A percentile compares a stretch with the other conserved stretches of the same genome.
phyloP scores from a whole-genome alignment of 2,329 filamentous ascomycete genomes.

The Botrytis sinoallii region DNA sequence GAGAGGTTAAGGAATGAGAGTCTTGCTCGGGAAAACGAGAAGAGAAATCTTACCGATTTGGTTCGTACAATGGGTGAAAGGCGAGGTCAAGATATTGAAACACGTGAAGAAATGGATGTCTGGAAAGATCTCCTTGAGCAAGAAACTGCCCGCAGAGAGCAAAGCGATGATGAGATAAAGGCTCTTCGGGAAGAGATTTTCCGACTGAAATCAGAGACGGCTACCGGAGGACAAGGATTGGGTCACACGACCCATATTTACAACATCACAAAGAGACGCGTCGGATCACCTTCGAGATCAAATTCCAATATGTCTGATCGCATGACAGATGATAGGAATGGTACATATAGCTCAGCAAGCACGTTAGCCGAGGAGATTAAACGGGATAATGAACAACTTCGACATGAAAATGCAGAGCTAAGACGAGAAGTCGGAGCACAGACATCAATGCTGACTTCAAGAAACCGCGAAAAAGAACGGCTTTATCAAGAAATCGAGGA shows the following conservation, averaged over 20 bases:
- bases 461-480: conserved; percentile 91
- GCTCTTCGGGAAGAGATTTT: conserved; percentile 81
- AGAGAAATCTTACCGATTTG: conserved; percentile 79
- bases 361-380: conserved; percentile 75
- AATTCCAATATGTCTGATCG: conserved; percentile 46
- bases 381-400: conserved; percentile 68
- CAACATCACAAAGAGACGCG: conserved; percentile 54
- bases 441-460: conserved; percentile 94
- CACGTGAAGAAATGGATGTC: conserved; percentile 70
- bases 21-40: conserved; percentile 77
- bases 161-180: conserved; percentile 85
- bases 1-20: conserved; percentile 78
- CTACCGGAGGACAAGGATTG: conserved; percentile 39
- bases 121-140: conserved; percentile 94
- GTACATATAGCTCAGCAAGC: conserved; percentile 55
- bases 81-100: conserved; percentile 45
- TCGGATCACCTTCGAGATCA: conserved; percentile 45
- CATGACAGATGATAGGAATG: conserved; percentile 48
- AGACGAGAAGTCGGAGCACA: conserved; percentile 91
- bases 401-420: conserved; percentile 89
- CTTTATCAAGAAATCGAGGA: conserved; percentile 97
- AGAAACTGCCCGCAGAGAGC: conserved; percentile 83
- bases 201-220: conserved; percentile 61
- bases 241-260: conserved; percentile 65
- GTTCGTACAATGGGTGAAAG: conserved; percentile 62